Percentiles rank a stretch among this genome's conserved stretches.
Evolutionary conservation across 208 protist genomes (phyloP).

Genomic region (Acanthamoeba sp.): DNA sequence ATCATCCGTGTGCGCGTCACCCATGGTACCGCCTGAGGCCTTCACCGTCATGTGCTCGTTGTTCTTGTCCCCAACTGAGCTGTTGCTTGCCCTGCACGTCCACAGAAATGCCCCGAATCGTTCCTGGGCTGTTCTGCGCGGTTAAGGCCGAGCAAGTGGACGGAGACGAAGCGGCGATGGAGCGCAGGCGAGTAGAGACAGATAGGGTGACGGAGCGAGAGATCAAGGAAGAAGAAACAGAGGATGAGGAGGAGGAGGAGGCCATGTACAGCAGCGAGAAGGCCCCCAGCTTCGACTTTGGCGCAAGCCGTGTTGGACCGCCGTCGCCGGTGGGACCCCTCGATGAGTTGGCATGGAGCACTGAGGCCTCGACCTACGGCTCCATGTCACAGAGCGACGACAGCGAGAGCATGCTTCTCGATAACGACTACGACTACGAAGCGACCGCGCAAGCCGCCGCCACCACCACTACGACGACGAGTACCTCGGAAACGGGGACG

Average conservation of each 20-base stretch:
- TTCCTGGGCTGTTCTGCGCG: background rate
- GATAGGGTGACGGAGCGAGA: background rate
- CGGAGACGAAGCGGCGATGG: background rate
- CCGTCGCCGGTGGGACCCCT: background rate
- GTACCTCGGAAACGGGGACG: background rate
- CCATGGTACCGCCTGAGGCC: background rate
- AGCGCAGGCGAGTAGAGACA: background rate
- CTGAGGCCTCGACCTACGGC: background rate
- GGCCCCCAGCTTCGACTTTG: too few relatives aligned
- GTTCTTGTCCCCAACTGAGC: too few relatives aligned
- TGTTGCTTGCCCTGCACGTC: too few relatives aligned
- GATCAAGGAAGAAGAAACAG: background rate
- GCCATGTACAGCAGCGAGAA: background rate
- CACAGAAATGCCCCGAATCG: background rate
- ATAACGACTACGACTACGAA: background rate
- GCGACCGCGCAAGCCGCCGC: too few relatives aligned
- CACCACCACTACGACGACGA: too few relatives aligned
- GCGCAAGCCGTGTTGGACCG: too few relatives aligned
- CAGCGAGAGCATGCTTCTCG: background rate
- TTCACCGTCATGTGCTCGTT: background rate
- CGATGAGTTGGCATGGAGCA: background rate
- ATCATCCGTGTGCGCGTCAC: background rate
- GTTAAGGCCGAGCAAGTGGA: background rate
- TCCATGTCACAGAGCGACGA: slow-evolving; percentile 10
- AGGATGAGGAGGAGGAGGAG: background rate